A percentile compares a stretch with the other conserved stretches of the same genome.
Conservation (phyloP, 371 early-diverging fungal species). For the Mucor mucedo region DNA sequence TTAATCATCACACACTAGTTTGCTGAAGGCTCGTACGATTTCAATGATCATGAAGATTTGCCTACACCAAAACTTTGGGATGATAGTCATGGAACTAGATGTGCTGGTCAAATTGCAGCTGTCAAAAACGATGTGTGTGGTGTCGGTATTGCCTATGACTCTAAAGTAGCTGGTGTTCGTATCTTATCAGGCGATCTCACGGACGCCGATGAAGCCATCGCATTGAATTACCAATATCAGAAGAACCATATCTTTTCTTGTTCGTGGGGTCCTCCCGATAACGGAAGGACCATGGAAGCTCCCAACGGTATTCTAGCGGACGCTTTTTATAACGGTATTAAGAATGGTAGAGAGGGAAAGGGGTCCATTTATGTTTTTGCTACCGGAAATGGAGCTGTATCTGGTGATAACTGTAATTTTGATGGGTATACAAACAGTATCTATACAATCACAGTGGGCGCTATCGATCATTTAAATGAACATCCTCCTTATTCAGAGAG, state of each 20-base stretch:
- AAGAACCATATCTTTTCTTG: conserved; percentile 93
- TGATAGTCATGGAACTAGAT: conserved; percentile 95
- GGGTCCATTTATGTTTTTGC: conserved; percentile 96
- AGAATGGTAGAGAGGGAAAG: conserved; percentile 83
- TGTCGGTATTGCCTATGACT: conserved; percentile 92
- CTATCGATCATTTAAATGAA: conserved; percentile 74
- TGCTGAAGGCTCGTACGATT: conserved; percentile 91
- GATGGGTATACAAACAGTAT: conserved; percentile 97
- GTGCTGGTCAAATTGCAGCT: conserved; percentile 97
- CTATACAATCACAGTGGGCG: conserved; percentile 93
- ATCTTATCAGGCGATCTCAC: conserved; percentile 89
- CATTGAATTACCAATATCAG: conserved; percentile 86
- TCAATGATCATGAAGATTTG: conserved; percentile 77
- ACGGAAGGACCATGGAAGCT: conserved; percentile 88
- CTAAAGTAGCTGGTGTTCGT: conserved; percentile 90
- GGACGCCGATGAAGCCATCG: conserved; percentile 89
- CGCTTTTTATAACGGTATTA: conserved; percentile 83
- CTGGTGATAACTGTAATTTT: conserved; percentile 92
- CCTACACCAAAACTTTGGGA: conserved; percentile 81
- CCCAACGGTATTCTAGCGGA: conserved; percentile 80
- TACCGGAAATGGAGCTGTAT: conserved; percentile 89
- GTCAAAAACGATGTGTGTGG: conserved; percentile 89
- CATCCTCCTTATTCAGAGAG: conserved; percentile 91
- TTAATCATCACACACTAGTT: conserved; percentile 43
- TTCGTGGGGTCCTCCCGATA: conserved; percentile 95